Percentiles rank a stretch among this genome's conserved stretches.
phyloP scores from a whole-genome alignment of 2,329 filamentous ascomycete species.

The Fusarium neocosmosporiellum region DNA sequence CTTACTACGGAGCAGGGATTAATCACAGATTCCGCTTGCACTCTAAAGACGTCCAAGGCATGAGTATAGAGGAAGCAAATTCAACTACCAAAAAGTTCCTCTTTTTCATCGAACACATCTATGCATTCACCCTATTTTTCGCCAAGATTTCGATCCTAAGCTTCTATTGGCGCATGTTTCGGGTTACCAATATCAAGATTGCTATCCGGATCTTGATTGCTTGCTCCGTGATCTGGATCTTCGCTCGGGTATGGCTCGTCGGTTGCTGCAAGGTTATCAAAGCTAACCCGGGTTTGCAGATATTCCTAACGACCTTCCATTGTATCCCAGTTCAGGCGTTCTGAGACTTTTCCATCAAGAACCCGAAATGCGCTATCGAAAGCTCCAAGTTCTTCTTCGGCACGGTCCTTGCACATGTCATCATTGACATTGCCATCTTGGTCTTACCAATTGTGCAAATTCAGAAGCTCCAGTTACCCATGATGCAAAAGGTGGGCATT shows the following conservation, averaged over 20 bases:
- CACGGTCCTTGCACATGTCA: conserved; percentile 45
- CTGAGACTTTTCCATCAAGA: conserved; percentile 45
- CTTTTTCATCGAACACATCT: conserved; percentile 42
- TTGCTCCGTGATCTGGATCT: conserved; percentile 44
- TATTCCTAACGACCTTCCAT: conserved; percentile 48
- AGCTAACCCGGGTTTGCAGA: conserved; percentile 26
- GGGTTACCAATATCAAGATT: conserved; percentile 37
- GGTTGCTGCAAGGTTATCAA: neutral
- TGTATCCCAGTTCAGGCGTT: conserved; percentile 48
- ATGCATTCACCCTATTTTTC: conserved; percentile 44
- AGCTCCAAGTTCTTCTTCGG: conserved; percentile 47
- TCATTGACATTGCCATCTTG: conserved; percentile 48
- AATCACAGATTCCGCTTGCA: conserved; percentile 32
- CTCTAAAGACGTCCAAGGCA: conserved; percentile 15
- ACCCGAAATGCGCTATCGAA: conserved; percentile 46
- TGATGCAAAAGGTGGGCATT: conserved; percentile 42
- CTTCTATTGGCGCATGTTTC: conserved; percentile 50
- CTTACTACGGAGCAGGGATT: conserved; percentile 27
- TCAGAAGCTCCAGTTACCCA: conserved; percentile 42
- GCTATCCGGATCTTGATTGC: conserved; percentile 39
- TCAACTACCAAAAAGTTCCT: conserved; percentile 28
- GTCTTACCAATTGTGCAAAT: conserved; percentile 46
- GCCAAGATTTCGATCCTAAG: conserved; percentile 44
- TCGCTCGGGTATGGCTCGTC: conserved; percentile 28
- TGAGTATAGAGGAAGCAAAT: conserved; percentile 11